Evolutionary conservation across 306 rosid species (phyloP).

Genomic region (Nissolia schottii): DNA sequence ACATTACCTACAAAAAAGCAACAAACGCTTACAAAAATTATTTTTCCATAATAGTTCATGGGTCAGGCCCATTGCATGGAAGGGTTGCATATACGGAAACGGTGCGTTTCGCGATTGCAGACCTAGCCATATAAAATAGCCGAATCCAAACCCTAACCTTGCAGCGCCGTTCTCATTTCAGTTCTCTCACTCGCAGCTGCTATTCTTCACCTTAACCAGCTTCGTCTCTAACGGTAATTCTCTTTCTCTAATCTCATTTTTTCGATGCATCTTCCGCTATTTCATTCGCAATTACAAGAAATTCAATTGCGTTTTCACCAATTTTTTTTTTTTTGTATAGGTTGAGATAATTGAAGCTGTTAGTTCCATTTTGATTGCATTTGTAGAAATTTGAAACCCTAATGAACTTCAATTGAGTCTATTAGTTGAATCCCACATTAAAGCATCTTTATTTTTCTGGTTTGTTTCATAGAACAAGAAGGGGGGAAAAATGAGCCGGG

Average conservation of each 20-base stretch:
- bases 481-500: conserved; percentile 69
- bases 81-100: not conserved
- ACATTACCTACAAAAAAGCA: too few relatives aligned
- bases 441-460: not conserved
- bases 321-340: not conserved
- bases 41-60: not conserved
- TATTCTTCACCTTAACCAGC: not conserved
- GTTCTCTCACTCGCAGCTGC: not conserved
- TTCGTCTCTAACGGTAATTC: not conserved
- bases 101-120: not conserved
- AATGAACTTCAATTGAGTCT: not conserved
- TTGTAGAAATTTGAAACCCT: not conserved
- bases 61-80: not conserved
- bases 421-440: not conserved
- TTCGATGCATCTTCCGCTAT: not conserved
- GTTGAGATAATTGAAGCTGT: not conserved
- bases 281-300: not conserved
- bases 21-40: too few relatives aligned
- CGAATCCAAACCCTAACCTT: conserved; percentile 13
- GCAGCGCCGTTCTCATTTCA: not conserved
- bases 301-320: not conserved
- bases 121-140: not conserved
- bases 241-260: too few relatives aligned
- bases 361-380: not conserved
- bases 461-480: not conserved